phyloP scores from a whole-genome alignment of 371 early-diverging fungal genomes.

The Phascolomyces articulosus region DNA sequence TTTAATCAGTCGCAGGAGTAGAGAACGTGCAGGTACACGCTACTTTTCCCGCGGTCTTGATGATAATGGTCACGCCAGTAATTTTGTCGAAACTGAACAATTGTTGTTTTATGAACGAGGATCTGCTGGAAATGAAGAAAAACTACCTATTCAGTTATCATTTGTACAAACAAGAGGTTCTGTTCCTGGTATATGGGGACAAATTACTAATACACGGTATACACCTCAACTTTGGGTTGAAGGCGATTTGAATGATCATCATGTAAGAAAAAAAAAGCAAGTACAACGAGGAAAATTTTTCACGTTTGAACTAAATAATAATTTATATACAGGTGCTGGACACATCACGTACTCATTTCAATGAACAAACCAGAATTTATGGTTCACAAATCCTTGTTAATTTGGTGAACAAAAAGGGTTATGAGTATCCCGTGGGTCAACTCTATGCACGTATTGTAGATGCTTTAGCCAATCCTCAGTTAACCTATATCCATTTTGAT shows the following conservation, averaged over 20 bases:
- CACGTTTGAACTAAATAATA: not conserved
- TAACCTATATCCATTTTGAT: constrained; percentile 90
- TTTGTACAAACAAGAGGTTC: constrained; percentile 97
- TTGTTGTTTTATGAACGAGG: constrained; percentile 48
- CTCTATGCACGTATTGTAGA: constrained; percentile 61
- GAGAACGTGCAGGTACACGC: constrained; percentile 80
- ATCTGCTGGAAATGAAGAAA: not conserved
- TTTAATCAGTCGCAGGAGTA: constrained; percentile 80
- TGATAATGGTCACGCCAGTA: constrained; percentile 89
- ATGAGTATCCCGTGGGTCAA: constrained; percentile 81
- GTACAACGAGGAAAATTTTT: not conserved
- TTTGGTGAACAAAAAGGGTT: constrained; percentile 87
- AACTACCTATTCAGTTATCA: constrained; percentile 47
- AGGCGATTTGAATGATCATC: constrained; percentile 49
- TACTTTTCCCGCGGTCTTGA: constrained; percentile 96
- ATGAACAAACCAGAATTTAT: constrained; percentile 67
- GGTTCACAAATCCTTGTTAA: constrained; percentile 85
- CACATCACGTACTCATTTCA: constrained; percentile 72
- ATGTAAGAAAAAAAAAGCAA: constrained; percentile 10
- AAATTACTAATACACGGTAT: constrained; percentile 88
- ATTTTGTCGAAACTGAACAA: constrained; percentile 99
- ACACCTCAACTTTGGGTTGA: constrained; percentile 76
- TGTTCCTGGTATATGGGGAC: constrained; percentile 96
- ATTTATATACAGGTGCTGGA: constrained; percentile 23
- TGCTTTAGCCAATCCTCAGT: constrained; percentile 52